phyloP scores from a whole-genome alignment of 2,329 filamentous ascomycete genomes.

The Microdochium bolleyi region DNA sequence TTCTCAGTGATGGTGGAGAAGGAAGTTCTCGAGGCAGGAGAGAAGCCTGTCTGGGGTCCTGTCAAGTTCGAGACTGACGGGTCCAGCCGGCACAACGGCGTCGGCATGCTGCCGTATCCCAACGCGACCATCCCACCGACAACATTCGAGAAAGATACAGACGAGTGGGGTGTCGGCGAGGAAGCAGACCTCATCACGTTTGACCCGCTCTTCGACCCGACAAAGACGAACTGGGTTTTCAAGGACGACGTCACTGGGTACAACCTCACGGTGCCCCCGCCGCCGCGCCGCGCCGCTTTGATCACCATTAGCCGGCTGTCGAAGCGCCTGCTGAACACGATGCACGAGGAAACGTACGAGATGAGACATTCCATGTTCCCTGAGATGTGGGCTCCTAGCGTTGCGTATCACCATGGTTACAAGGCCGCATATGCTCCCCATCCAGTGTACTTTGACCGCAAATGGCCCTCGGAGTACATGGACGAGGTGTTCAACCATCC shows the following conservation, averaged over 20 bases:
- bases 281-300: slow-evolving; percentile 49
- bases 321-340: slow-evolving; percentile 41
- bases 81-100: slow-evolving; percentile 11
- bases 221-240: slow-evolving; percentile 48
- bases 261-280: slow-evolving; percentile 35
- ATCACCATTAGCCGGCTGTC: slow-evolving; percentile 47
- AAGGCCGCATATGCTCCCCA: slow-evolving; percentile 59
- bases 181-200: slow-evolving; percentile 53
- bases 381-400: slow-evolving; percentile 52
- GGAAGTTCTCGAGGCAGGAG: slow-evolving; percentile 30
- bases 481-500: slow-evolving; percentile 57
- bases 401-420: slow-evolving; percentile 49
- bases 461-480: slow-evolving; percentile 49
- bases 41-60: slow-evolving; percentile 55
- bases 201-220: slow-evolving; percentile 51
- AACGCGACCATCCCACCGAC: slow-evolving; percentile 52
- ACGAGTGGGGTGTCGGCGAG: slow-evolving; percentile 49
- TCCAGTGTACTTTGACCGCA: slow-evolving; percentile 56
- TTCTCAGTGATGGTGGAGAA: slow-evolving; percentile 47
- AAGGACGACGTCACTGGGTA: slow-evolving; percentile 49
- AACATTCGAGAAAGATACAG: slow-evolving; percentile 56
- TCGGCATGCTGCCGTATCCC: slow-evolving; percentile 45
- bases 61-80: slow-evolving; percentile 14
- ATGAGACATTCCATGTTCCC: slow-evolving; percentile 48
- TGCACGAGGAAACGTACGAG: slow-evolving; percentile 47